phyloP scores from a whole-genome alignment of 78 protist genomes.

The Monocercomonoides exilis region DNA sequence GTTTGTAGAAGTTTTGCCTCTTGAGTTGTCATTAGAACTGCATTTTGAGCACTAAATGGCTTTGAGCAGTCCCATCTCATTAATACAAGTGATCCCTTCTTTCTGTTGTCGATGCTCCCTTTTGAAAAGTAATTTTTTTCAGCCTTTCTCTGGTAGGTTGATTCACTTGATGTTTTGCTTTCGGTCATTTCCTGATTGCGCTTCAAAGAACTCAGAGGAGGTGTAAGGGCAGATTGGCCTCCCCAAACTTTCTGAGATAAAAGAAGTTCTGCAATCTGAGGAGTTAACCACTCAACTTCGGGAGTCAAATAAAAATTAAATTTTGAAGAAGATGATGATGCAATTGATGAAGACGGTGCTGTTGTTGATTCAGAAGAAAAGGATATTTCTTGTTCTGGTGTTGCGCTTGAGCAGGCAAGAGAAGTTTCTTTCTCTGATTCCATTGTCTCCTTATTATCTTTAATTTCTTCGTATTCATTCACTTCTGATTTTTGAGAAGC shows the following conservation, averaged over 20 bases:
- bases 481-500: background rate
- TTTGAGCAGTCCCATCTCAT: background rate
- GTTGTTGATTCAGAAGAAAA: no score
- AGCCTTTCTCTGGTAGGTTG: background rate
- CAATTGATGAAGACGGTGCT: no score
- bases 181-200: background rate
- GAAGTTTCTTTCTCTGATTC: background rate
- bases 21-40: background rate
- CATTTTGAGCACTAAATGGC: background rate
- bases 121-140: no score
- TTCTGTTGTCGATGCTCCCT: background rate
- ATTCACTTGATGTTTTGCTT: background rate
- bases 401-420: no score
- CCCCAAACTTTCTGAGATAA: background rate
- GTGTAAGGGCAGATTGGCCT: background rate
- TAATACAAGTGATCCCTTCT: background rate
- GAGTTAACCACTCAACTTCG: background rate
- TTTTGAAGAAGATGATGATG: no score
- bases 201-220: background rate
- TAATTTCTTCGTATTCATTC: background rate
- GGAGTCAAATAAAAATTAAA: background rate
- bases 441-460: background rate
- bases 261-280: background rate
- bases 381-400: no score
- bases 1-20: background rate